Evolutionary conservation across 148 eudicot genomes (phyloP).

Genomic region (Rhododendron kiyosumense): DNA sequence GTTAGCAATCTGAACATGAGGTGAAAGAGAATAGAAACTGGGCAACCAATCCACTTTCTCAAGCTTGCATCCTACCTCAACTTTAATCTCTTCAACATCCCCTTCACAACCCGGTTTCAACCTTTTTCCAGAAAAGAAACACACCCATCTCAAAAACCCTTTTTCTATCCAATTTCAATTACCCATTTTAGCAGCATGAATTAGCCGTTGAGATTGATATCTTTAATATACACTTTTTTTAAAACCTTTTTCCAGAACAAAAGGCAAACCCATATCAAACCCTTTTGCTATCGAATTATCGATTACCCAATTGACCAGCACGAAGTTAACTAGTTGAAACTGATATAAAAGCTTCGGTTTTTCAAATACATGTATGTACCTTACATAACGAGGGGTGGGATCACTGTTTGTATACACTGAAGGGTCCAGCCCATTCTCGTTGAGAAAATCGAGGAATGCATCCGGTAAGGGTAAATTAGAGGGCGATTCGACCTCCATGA

Average conservation of each 20-base stretch:
- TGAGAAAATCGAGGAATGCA: constrained; percentile 71
- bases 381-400: constrained; percentile 70
- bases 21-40: constrained; percentile 62
- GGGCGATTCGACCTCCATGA: constrained; percentile 18
- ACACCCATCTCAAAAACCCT: not conserved
- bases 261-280: not conserved
- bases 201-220: not conserved
- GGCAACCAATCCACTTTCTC: constrained; percentile 67
- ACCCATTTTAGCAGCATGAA: not conserved
- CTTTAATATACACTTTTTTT: constrained; percentile 6
- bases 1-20: constrained; percentile 69
- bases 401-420: constrained; percentile 48
- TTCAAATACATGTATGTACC: constrained; percentile 29
- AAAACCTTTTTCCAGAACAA: constrained; percentile 42
- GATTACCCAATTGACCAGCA: not conserved
- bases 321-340: not conserved
- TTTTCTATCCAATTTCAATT: not conserved
- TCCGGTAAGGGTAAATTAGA: constrained; percentile 52
- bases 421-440: constrained; percentile 64
- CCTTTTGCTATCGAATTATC: not conserved
- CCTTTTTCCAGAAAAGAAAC: constrained; percentile 27
- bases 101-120: constrained; percentile 71
- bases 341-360: not conserved
- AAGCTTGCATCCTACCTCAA: constrained; percentile 50
- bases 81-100: constrained; percentile 60